Percentiles rank a stretch among this genome's conserved stretches.
Conservation (phyloP, 495 filamentous ascomycete species). For the Podospora pseudopauciseta region DNA sequence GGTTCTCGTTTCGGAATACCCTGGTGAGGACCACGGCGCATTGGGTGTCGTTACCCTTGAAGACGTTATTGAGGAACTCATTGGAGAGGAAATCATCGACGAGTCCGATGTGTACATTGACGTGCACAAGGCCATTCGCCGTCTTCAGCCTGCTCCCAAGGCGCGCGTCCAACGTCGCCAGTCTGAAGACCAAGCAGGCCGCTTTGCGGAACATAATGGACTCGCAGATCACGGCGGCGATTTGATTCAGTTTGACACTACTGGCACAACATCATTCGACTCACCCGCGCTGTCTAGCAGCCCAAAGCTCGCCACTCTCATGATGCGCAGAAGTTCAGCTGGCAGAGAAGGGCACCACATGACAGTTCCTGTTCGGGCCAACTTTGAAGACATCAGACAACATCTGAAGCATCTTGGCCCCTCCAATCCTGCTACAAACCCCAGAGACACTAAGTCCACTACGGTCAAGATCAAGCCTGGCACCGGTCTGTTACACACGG, state of each 20-base stretch:
- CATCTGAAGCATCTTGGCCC: conserved; percentile 90
- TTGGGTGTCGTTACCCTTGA: conserved; percentile 92
- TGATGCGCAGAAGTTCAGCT: conserved; percentile 55
- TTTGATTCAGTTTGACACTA: conserved; percentile 17
- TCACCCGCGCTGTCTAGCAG: conserved; percentile 30
- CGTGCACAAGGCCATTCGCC: conserved; percentile 91
- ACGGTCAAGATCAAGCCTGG: conserved; percentile 88
- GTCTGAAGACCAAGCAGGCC: conserved; percentile 22
- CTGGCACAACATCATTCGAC: conserved; percentile 28
- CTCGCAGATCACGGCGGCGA: conserved; percentile 7
- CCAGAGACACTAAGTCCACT: conserved; percentile 76
- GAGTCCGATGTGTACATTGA: conserved; percentile 97
- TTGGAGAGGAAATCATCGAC: conserved; percentile 85
- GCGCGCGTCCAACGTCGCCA: conserved; percentile 28
- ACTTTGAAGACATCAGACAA: conserved; percentile 65
- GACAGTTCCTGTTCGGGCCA: conserved; percentile 46
- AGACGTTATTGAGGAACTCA: conserved; percentile 97
- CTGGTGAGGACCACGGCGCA: conserved; percentile 83
- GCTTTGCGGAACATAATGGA: conserved; percentile 17
- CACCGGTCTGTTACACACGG: conserved; percentile 3
- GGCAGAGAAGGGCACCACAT: conserved; percentile 42
- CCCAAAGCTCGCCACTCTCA: conserved; percentile 47
- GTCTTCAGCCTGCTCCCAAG: conserved; percentile 45
- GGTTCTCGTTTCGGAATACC: conserved; percentile 89
- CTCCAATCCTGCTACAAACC: conserved; percentile 82